Percentiles rank a stretch among this genome's conserved stretches.
Evolutionary conservation across 2,329 filamentous ascomycete genomes (phyloP).

Genomic region (Aspergillus latus): DNA sequence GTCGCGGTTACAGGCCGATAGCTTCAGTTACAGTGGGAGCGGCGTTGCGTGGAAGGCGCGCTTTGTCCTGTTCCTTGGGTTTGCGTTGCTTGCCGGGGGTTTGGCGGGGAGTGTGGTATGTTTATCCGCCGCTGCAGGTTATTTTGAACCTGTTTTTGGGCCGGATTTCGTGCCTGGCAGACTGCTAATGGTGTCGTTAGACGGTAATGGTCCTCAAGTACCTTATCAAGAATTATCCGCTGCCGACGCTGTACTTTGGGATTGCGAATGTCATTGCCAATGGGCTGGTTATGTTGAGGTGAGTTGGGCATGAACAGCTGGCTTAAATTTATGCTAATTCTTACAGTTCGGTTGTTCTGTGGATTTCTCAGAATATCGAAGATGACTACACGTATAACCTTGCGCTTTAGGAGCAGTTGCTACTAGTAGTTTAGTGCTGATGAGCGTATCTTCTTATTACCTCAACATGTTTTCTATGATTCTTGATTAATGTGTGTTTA

Average conservation of each 20-base stretch:
- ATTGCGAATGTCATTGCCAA: constrained; percentile 67
- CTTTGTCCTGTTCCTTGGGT: constrained; percentile 67
- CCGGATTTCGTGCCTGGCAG: background rate
- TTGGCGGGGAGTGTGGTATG: constrained; percentile 63
- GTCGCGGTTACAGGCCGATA: constrained; percentile 62
- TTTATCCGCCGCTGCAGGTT: constrained; percentile 14
- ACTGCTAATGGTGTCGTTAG: constrained; percentile 26
- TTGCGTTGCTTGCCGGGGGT: constrained; percentile 68
- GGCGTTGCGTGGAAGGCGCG: constrained; percentile 70
- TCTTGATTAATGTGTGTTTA: constrained; percentile 2
- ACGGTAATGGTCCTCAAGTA: constrained; percentile 69
- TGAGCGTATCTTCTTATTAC: background rate
- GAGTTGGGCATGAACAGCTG: constrained; percentile 28
- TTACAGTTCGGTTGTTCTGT: constrained; percentile 62
- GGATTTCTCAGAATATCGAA: constrained; percentile 71
- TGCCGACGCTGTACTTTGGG: constrained; percentile 66
- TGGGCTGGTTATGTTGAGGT: constrained; percentile 67
- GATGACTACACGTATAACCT: constrained; percentile 71
- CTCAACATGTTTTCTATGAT: background rate
- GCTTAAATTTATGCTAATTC: background rate
- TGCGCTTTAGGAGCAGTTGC: constrained; percentile 50
- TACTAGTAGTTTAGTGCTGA: background rate
- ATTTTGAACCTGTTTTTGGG: background rate
- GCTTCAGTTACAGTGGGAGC: constrained; percentile 63
- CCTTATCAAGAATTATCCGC: constrained; percentile 58